phyloP scores from a whole-genome alignment of 2,329 filamentous ascomycete genomes.

The Coniochaeta sp. region DNA sequence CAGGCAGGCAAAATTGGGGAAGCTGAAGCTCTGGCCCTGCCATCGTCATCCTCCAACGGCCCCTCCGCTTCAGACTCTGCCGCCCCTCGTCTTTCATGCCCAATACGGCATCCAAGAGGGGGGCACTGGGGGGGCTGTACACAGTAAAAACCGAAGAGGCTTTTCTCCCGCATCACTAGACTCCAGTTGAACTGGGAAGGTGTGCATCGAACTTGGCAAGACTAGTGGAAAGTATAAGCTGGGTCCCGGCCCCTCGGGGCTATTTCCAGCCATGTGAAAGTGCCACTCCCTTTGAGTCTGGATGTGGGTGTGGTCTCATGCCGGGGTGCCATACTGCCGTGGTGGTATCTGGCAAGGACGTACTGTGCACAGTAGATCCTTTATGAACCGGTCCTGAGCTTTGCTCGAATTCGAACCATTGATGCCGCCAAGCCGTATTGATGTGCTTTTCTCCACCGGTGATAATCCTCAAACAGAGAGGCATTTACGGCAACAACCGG shows the following conservation, averaged over 20 bases:
- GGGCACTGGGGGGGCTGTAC: neutral
- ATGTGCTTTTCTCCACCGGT: neutral
- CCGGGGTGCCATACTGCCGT: too few relatives aligned
- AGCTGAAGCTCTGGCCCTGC: too few relatives aligned
- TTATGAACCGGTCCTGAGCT: too few relatives aligned
- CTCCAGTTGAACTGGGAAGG: neutral
- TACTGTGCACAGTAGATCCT: too few relatives aligned
- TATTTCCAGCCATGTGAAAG: neutral
- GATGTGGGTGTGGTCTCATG: too few relatives aligned
- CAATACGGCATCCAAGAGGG: too few relatives aligned
- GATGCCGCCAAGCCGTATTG: neutral
- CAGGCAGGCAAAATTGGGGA: too few relatives aligned
- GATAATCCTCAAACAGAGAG: neutral
- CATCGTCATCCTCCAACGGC: too few relatives aligned
- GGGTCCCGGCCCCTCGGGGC: neutral
- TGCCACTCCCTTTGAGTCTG: neutral
- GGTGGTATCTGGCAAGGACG: too few relatives aligned
- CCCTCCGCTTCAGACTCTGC: too few relatives aligned
- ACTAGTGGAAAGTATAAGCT: neutral
- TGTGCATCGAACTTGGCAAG: neutral
- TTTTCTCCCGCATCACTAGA: neutral
- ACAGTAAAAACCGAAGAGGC: too few relatives aligned
- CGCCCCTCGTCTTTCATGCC: too few relatives aligned
- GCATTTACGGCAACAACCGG: neutral
- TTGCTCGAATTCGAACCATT: neutral